Conservation (phyloP, 2,329 filamentous ascomycete species). For the Zymoseptoria brevis region DNA sequence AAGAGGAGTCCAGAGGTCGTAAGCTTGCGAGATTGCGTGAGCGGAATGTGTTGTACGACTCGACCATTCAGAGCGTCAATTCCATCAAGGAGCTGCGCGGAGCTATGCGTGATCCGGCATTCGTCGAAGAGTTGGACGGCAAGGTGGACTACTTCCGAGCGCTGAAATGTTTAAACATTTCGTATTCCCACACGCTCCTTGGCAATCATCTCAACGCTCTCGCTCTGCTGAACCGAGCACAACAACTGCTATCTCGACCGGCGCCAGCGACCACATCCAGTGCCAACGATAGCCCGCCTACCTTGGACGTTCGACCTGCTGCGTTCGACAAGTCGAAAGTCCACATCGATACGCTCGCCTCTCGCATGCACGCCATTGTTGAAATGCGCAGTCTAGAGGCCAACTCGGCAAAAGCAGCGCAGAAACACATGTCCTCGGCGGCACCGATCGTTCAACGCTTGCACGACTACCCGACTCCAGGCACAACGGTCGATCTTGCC, state of each 20-base stretch:
- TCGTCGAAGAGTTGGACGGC: constrained; percentile 69
- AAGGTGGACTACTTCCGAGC: constrained; percentile 80
- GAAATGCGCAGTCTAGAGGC: constrained; percentile 62
- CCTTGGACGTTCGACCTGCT: constrained; percentile 56
- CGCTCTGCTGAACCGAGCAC: constrained; percentile 70
- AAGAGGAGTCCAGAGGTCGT: constrained; percentile 62
- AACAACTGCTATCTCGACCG: constrained; percentile 47
- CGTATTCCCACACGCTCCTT: constrained; percentile 71
- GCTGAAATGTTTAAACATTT: constrained; percentile 79
- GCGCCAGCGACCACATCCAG: constrained; percentile 7
- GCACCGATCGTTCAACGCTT: constrained; percentile 67
- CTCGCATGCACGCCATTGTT: constrained; percentile 76
- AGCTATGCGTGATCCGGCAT: constrained; percentile 71
- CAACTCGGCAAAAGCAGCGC: constrained; percentile 41
- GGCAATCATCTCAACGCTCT: constrained; percentile 69
- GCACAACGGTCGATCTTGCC: constrained; percentile 55
- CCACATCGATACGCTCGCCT: constrained; percentile 63
- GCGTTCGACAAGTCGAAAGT: constrained; percentile 53
- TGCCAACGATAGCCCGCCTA: constrained; percentile 47
- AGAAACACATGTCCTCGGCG: constrained; percentile 36
- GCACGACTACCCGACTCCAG: constrained; percentile 62
- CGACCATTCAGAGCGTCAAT: constrained; percentile 81
- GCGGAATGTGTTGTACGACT: constrained; percentile 81
- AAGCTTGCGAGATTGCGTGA: constrained; percentile 77
- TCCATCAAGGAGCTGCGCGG: constrained; percentile 84